Evolutionary conservation across 1,139 yeast genomes (phyloP).

Genomic region (Scheffersomyces parashehatae): DNA sequence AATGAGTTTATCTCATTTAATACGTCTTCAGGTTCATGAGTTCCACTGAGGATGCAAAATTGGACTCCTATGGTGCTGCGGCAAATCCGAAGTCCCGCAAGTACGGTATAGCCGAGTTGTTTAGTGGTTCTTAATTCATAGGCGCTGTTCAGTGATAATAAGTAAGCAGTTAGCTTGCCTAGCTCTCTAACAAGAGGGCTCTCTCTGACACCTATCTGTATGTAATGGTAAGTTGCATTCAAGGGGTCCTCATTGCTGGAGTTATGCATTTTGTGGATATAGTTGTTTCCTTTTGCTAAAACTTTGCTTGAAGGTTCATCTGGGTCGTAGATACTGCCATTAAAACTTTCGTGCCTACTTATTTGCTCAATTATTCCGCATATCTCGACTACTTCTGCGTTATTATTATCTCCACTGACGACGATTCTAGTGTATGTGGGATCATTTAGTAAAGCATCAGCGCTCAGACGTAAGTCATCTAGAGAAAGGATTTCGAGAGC

Average conservation of each 20-base stretch:
- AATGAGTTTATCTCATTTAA: constrained; percentile 48
- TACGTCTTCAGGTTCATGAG: constrained; percentile 33
- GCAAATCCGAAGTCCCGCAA: constrained; percentile 53
- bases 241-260: constrained; percentile 45
- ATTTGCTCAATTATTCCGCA: constrained; percentile 13
- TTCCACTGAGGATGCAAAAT: constrained; percentile 52
- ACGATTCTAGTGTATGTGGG: constrained; percentile 40
- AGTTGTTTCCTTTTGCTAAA: constrained; percentile 36
- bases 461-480: constrained; percentile 21
- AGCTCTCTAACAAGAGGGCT: constrained; percentile 33
- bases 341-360: constrained; percentile 13
- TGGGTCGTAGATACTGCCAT: background rate
- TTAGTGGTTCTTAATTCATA: constrained; percentile 50
- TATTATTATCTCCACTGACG: constrained; percentile 48
- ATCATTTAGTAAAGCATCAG: constrained; percentile 17
- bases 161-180: constrained; percentile 45
- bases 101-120: constrained; percentile 51
- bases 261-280: constrained; percentile 21
- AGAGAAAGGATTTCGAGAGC: constrained; percentile 30
- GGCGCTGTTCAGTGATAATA: constrained; percentile 40
- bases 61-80: constrained; percentile 57
- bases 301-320: constrained; percentile 27
- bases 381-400: constrained; percentile 10
- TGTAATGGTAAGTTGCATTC: constrained; percentile 49
- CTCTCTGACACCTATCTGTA: constrained; percentile 54